phyloP scores from a whole-genome alignment of 768 basidiomycete genomes.

The Suillus occidentalis region DNA sequence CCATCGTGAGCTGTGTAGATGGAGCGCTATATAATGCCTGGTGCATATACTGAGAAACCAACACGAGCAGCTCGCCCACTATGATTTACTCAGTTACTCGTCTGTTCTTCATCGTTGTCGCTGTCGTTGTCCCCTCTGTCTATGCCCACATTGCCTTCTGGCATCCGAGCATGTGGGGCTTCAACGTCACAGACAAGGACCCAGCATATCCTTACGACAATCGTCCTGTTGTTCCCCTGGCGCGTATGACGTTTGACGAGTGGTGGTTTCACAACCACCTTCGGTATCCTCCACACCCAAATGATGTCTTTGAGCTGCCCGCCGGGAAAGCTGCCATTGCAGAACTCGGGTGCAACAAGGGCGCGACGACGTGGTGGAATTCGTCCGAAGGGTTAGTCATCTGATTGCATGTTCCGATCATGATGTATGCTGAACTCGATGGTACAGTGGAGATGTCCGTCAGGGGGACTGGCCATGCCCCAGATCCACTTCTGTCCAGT shows the following conservation, averaged over 20 bases:
- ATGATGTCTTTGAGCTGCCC: slow-evolving; percentile 33
- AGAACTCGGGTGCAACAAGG: slow-evolving; percentile 36
- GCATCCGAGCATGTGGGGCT: slow-evolving; percentile 39
- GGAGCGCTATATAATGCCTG: not conserved
- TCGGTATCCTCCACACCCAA: slow-evolving; percentile 29
- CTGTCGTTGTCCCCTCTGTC: not conserved
- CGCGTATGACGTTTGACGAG: slow-evolving; percentile 27
- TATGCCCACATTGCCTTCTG: slow-evolving; percentile 24
- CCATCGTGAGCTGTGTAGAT: not conserved
- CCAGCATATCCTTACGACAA: slow-evolving; percentile 32
- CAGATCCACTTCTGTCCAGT: slow-evolving; percentile 16
- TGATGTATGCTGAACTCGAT: not conserved
- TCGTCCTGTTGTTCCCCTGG: slow-evolving; percentile 38
- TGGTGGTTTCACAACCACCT: slow-evolving; percentile 43
- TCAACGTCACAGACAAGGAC: slow-evolving; percentile 33
- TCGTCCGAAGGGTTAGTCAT: slow-evolving; percentile 18
- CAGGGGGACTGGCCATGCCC: slow-evolving; percentile 26
- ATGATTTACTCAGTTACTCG: slow-evolving; percentile 5
- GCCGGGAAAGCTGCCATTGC: slow-evolving; percentile 23
- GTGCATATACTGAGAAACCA: not conserved
- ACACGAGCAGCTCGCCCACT: not conserved
- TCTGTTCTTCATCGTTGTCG: not conserved
- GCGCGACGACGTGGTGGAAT: slow-evolving; percentile 24
- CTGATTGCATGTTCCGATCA: not conserved
- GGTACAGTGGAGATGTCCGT: slow-evolving; percentile 23